Percentiles rank a stretch among this genome's conserved stretches.
Conservation (phyloP, 768 basidiomycete species). For the Naganishia kalamii region DNA sequence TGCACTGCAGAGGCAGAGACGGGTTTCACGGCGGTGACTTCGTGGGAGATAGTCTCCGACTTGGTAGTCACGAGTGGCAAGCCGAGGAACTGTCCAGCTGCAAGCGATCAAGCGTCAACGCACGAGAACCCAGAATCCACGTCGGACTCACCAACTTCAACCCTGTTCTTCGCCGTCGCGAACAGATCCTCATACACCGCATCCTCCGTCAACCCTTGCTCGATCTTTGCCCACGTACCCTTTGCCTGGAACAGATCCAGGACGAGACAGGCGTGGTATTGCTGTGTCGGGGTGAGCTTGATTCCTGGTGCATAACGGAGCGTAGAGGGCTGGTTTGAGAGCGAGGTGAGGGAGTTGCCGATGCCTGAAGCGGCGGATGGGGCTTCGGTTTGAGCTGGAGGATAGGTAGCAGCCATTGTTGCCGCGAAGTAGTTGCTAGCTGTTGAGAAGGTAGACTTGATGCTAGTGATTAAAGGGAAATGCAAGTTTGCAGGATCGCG, state of each 20-base stretch:
- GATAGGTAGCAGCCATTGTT: neutral
- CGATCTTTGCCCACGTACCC: conserved; percentile 38
- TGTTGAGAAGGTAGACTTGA: no score
- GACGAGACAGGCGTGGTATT: conserved; percentile 35
- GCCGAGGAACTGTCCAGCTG: conserved; percentile 43
- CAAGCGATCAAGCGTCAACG: neutral
- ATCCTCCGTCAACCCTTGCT: conserved; percentile 37
- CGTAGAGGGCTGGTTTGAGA: conserved; percentile 28
- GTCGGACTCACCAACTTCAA: conserved; percentile 37
- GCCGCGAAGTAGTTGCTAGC: neutral
- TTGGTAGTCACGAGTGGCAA: conserved; percentile 34
- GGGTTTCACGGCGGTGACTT: conserved; percentile 22
- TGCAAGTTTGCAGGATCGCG: no score
- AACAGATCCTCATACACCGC: conserved; percentile 43
- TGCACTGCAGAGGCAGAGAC: neutral
- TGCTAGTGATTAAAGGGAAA: no score
- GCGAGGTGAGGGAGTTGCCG: neutral
- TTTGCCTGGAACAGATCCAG: conserved; percentile 43
- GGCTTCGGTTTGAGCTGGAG: neutral
- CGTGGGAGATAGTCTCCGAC: conserved; percentile 32
- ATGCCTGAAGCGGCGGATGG: neutral
- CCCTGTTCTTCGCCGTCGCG: conserved; percentile 34
- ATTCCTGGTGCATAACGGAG: conserved; percentile 28
- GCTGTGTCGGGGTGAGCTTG: conserved; percentile 28
- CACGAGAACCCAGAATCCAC: neutral